Evolutionary conservation across 2,329 filamentous ascomycete genomes (phyloP), one percentile per base, ranked within the genome.

Genomic region (Blastomyces percursus): DNA sequence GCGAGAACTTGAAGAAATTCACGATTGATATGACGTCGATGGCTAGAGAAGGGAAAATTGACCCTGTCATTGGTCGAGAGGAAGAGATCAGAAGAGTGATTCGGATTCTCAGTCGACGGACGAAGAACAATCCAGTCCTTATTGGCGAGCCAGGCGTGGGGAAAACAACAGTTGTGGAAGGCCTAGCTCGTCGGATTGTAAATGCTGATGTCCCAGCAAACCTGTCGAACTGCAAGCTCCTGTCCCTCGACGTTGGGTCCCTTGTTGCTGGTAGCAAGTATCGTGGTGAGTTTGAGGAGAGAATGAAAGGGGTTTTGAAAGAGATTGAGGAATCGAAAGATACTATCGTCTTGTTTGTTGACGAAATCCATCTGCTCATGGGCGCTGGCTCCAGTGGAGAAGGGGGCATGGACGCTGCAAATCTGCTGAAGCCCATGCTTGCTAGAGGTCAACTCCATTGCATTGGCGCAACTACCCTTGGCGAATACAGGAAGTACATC

Each of bases 351-450:
- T 86, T 99, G 66, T 99, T 99, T 70, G 94, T 99, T 68, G 94
- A 99, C 76, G 94, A 99, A 76, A 99, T 99, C 67, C 94, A 99
- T 79, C 83, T 99, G 66, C 86, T 99, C 65, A 99, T 99, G 94
- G 94, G 94, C 64, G 94, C 94, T 67, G 94, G 94, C 64, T 87
- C 91, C 46, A 93, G 89, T 61, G 94, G 94, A 63, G 93, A 97
- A 75, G 94, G 94, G 67, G 94, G 94, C 69, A 99, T 99, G 94
- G 94, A 99, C 73, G 94, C 94, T 59, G 94, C 94, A 71, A 99
- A 99, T 75, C 80, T 99, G 70, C 83, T 99, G 66, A 99, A 99
- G 80, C 94, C 94, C 63, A 97, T 97, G 93, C 84, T 99, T 68
- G 94, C 94, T 64, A 87, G 94, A 72, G 94, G 94, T 61, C 93